Conservation (phyloP, 371 early-diverging fungal genomes). For the Mortierella sp. region DNA sequence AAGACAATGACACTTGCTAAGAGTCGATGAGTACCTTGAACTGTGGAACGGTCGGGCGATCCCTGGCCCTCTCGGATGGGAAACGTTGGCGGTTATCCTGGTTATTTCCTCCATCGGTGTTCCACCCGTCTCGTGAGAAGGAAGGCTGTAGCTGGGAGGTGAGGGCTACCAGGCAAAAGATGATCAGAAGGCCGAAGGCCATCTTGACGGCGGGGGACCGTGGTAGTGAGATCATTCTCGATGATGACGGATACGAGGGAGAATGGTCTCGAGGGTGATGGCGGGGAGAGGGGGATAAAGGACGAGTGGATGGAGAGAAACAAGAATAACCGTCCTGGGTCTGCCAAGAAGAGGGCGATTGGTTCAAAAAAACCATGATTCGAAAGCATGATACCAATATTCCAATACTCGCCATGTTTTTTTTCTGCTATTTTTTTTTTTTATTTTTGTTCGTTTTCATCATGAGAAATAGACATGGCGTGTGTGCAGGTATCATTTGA, state of each 20-base stretch:
- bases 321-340: too few species aligned
- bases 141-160: constrained; percentile 23
- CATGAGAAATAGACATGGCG: background rate
- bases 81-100: background rate
- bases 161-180: constrained; percentile 21
- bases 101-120: background rate
- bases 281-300: background rate
- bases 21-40: background rate
- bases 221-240: constrained; percentile 16
- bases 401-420: background rate
- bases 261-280: background rate
- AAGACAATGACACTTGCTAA: too few species aligned
- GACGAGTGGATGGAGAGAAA: background rate
- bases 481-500: background rate
- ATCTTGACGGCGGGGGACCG: constrained; percentile 38
- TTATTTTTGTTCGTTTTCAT: background rate
- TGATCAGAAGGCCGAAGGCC: constrained; percentile 18
- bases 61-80: constrained; percentile 1
- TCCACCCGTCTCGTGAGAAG: constrained; percentile 9
- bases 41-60: background rate
- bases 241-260: background rate
- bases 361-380: background rate
- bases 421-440: background rate
- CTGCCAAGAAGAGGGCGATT: too few species aligned
- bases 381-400: background rate